Base-by-base conservation (phyloP, 306 rosid species). In the Ormosia emarginata region DNA sequence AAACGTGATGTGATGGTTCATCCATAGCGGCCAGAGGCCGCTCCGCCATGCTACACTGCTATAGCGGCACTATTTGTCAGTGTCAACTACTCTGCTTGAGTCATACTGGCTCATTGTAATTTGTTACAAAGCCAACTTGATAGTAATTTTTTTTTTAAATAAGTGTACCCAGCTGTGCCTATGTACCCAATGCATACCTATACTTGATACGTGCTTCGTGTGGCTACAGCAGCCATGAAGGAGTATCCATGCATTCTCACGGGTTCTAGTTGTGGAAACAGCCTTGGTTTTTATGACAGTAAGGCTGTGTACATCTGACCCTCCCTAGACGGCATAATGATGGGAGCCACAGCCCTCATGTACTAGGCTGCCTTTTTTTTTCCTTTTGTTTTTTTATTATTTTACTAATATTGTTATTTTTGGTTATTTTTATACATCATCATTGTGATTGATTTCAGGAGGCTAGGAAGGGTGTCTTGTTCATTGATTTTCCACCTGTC, bases 401-500 rank as follows among this genome's bases (percentile, higher is more conserved):
- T 66, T 17, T 44, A 32, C 43, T 18, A 24, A 18, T 12, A 59
- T 11, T 32, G 1, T 15, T 58, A n/a, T 59, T n/a, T 78, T 67
- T 74, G 12, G 8, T 75, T 65, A 15, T 59, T 55, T 56, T 71
- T n/a, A 7, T 37, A 15, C 15, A 65, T 63, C 13, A 50, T 79
- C 69, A 57, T 7, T 71, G 70, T 62, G 46, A 71, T 65, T 67
- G 12, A 36, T 87, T 89, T 81, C 94, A 93, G 97, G 98, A 92
- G 85, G 98, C 98, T 87, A 91, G 78, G 92, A 95, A 93, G 83
- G 97, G 98, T 17, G 97, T 91, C 37, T 79, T 95, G 83, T 95
- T 95, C 86, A 91, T 90, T 83, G 98, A 95, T 92, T 93, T 95
- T 84, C 98, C 98, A 53, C 98, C 98, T 30, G 97, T 95, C 72